These are phyloP conservation scores for Diaporthe amygdali DNA, from an alignment of 2,329 filamentous ascomycete genomes.

Conservation along the genomic window DNA sequence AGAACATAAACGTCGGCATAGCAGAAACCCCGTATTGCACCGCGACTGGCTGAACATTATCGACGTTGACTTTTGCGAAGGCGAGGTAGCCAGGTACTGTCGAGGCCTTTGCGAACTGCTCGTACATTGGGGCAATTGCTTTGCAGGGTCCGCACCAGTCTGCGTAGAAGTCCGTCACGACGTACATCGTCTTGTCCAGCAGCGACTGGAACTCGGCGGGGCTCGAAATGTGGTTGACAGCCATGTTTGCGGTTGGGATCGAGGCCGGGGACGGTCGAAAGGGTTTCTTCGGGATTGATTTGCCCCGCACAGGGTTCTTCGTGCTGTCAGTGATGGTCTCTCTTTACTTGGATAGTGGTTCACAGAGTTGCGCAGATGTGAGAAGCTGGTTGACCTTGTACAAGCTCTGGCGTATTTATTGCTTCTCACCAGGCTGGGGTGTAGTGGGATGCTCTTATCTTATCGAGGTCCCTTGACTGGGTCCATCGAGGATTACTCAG, in stretches of 20 bases:
- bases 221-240: slow-evolving; percentile 44
- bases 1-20: slow-evolving; percentile 67
- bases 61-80: slow-evolving; percentile 66
- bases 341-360: no score
- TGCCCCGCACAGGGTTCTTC: no score
- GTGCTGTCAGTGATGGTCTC: no score
- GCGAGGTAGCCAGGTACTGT: slow-evolving; percentile 47
- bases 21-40: slow-evolving; percentile 54
- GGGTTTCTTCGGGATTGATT: not conserved
- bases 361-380: not conserved
- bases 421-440: not conserved
- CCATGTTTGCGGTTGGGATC: slow-evolving; percentile 16
- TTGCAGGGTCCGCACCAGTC: slow-evolving; percentile 68
- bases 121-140: slow-evolving; percentile 61
- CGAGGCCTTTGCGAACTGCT: slow-evolving; percentile 49
- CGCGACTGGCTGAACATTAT: slow-evolving; percentile 56
- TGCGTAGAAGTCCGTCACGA: slow-evolving; percentile 63
- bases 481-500: not conserved
- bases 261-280: not conserved
- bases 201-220: slow-evolving; percentile 55
- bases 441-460: slow-evolving; percentile 19
- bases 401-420: not conserved
- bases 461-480: not conserved
- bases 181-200: slow-evolving; percentile 52
- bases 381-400: not conserved